Evolutionary conservation across 768 basidiomycete species (phyloP), one percentile per base, ranked within the genome.

Genomic region (Lactarius deliciosus): DNA sequence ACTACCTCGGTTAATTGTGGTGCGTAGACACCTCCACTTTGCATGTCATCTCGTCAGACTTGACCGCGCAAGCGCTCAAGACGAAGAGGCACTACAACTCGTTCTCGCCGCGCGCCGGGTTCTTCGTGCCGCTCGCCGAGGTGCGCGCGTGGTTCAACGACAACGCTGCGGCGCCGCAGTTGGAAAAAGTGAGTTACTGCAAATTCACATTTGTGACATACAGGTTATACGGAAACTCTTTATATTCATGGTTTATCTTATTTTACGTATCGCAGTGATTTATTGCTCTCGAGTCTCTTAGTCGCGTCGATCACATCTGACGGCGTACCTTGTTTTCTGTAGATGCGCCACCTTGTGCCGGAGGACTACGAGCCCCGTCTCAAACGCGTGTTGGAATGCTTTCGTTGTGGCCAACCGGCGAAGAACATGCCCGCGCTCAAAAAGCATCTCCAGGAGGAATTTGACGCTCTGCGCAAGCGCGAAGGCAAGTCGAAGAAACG

Each of bases 61-160:
- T 94, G 41, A 81, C 81, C 61, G 88, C 89, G 0, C 81, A 85
- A 9, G 78, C 77, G 60, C 76, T 96, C 80, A 96, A 95, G 78
- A 83, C 80, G 64, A 97, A 96, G 80, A 91, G 89, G 73, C 95
- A 97, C 70, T 91, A 93, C 77, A 95, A 96, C 72, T 90, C 92
- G 6, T 97, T 96, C 77, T 88, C 91, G 72, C 94, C 94, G 0
- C 84, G 85, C 57, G 80, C 84, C 22, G 93, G 91, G 1, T 96
- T 93, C 77, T 96, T 96, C 77, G 73, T 96, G 4, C 83, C 87
- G 67, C 77, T 95, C 20, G 81, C 86, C 60, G 86, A 92, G 10
- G 89, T 96, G n/a, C 77, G 91, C 54, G 81, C 83, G 2, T 94
- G 93, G 93, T 88, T 92, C 60, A 55, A 56, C 36, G 53, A 43